phyloP scores from a whole-genome alignment of 2,329 filamentous ascomycete genomes.

The Aspergillus pseudoterreus region DNA sequence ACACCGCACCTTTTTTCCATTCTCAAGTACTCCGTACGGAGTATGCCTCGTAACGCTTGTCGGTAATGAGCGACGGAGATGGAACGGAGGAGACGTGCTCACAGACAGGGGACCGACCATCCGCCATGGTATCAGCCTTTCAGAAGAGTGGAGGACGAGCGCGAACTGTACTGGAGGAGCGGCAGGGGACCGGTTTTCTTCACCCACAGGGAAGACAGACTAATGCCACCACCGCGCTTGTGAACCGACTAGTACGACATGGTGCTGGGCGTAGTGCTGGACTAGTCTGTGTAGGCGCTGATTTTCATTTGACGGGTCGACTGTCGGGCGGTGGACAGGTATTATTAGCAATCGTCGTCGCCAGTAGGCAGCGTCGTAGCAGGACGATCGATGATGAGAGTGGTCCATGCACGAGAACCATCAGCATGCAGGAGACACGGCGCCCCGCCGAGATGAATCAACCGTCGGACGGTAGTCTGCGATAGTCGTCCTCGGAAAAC shows the following conservation, averaged over 20 bases:
- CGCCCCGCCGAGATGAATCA: constrained; percentile 25
- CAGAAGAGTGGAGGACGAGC: not conserved
- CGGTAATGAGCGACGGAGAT: not conserved
- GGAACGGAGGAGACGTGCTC: not conserved
- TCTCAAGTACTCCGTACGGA: no score
- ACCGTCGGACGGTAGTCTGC: constrained; percentile 19
- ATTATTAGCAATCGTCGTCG: constrained; percentile 9
- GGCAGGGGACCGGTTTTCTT: constrained; percentile 1
- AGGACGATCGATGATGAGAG: constrained; percentile 14
- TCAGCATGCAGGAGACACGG: constrained; percentile 19
- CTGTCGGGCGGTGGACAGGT: constrained; percentile 3
- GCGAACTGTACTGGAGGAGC: not conserved
- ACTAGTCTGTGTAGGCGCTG: constrained; percentile 13
- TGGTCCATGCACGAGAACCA: constrained; percentile 22
- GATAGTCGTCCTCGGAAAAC: constrained; percentile 14
- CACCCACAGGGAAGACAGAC: constrained; percentile 8
- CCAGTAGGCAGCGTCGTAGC: constrained; percentile 8
- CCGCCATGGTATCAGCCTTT: not conserved
- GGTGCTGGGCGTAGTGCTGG: constrained; percentile 3
- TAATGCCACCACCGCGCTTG: constrained; percentile 15
- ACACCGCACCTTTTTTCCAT: not conserved
- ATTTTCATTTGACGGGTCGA: constrained; percentile 11
- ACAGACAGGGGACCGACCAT: not conserved
- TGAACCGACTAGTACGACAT: constrained; percentile 6
- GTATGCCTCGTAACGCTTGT: not conserved